phyloP scores from a whole-genome alignment of 495 filamentous ascomycete genomes.

The Alectoria sarmentosa region DNA sequence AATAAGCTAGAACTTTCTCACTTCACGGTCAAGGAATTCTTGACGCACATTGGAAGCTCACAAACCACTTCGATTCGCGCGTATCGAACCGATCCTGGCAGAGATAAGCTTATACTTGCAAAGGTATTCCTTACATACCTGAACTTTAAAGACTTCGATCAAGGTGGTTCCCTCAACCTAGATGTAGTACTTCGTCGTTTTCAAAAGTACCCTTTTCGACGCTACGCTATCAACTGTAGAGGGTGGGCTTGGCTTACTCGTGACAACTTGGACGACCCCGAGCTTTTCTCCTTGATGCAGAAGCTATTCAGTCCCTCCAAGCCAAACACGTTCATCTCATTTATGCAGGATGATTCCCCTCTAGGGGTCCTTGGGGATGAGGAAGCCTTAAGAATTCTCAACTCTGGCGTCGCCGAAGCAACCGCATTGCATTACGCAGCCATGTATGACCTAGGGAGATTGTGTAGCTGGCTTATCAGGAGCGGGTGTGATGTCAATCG shows the following conservation, averaged over 20 bases:
- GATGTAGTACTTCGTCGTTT: neutral
- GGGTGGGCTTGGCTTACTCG: neutral
- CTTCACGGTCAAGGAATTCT: slow-evolving; percentile 33
- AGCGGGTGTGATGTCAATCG: slow-evolving; percentile 13
- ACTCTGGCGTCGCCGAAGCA: neutral
- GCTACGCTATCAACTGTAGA: neutral
- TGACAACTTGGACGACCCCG: neutral
- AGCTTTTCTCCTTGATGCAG: neutral
- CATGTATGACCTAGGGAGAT: neutral
- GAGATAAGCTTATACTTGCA: neutral
- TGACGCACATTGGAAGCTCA: slow-evolving; percentile 25
- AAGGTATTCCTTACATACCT: slow-evolving; percentile 20
- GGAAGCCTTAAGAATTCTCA: neutral
- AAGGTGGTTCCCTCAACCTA: neutral
- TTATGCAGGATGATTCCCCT: neutral
- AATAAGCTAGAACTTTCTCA: slow-evolving; percentile 29
- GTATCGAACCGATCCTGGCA: slow-evolving; percentile 13
- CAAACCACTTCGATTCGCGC: too few species aligned
- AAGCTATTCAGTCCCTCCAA: neutral
- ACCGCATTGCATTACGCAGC: slow-evolving; percentile 21
- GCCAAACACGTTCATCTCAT: neutral
- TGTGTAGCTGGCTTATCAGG: slow-evolving; percentile 9
- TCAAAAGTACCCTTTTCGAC: neutral
- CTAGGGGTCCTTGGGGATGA: neutral
- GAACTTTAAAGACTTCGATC: slow-evolving; percentile 14